Base-by-base conservation (phyloP, 2,329 filamentous ascomycete species). In the Zymoseptoria ardabiliae region DNA sequence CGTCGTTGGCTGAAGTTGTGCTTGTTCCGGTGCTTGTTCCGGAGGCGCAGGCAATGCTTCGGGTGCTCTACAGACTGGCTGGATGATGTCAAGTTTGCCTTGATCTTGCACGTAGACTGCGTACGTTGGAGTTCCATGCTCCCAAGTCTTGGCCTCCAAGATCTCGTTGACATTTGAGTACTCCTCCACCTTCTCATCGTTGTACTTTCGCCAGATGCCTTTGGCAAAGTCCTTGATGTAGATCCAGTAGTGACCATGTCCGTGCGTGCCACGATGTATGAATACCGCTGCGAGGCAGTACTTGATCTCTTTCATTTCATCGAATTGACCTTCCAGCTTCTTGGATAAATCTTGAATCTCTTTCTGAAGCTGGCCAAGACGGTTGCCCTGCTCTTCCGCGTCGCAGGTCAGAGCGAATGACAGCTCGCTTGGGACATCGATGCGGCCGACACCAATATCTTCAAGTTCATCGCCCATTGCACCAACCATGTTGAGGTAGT, bases 271-370 rank as follows among this genome's bases (percentile, higher is more conserved):
- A 20, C 88, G 86, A 72, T 99, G 94, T 68, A 96, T 93, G 70
- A 99, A 96, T 30, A 97, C 89, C 0, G 93, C 90, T 66, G 97
- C 92, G 4, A 99, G 82, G 13, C 85, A 85, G 72, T 97, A 99
- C 10, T 87, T 83, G 53, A 90, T 78, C 23, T 84, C 78, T 50
- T 81, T 81, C 69, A 87, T 82, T 56, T 83, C 81, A 3, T 79
- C 79, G 69, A 91, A 93, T 55, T 88, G 80, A 3, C 75, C 75
- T 25, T 78, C 74, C 53, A 86, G 80, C 59, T 78, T 75, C 4
- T 74, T 69, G 60, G 81, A 75, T 1, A 81, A 73, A 11, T 75
- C 69, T 53, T 73, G 75, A 55, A 85, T 82, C 23, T 73, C 62
- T 1, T 62, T 54, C 4, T 72, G 66, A 13, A 75, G 65, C 1